Percentiles rank a stretch among this genome's conserved stretches.
Evolutionary conservation across 2,329 filamentous ascomycete species (phyloP).

Genomic region (Calonectria naviculata): DNA sequence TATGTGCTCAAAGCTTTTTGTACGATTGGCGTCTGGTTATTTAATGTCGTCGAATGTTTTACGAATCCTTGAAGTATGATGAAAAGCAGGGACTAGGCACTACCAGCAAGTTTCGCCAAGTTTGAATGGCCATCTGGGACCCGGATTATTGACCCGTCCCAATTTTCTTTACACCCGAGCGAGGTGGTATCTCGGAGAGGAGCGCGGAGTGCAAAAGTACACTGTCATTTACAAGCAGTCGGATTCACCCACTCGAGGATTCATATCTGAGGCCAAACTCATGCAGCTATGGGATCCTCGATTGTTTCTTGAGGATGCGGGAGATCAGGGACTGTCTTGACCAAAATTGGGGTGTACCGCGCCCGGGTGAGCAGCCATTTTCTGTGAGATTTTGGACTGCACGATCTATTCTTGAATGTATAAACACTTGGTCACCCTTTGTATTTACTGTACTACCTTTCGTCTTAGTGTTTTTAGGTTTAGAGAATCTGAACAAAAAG

Average conservation of each 20-base stretch:
- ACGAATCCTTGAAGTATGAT: not conserved
- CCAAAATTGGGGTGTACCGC: not conserved
- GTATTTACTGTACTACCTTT: constrained; percentile 24
- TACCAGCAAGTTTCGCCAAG: not conserved
- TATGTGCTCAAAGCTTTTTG: not conserved
- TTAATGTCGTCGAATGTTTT: constrained; percentile 21
- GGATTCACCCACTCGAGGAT: not conserved
- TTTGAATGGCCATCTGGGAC: not conserved
- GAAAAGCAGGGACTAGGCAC: not conserved
- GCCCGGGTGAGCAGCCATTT: not conserved
- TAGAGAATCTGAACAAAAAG: constrained; percentile 25
- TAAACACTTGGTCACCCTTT: constrained; percentile 26
- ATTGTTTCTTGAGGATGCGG: not conserved
- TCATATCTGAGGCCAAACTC: not conserved
- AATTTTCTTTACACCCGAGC: not conserved
- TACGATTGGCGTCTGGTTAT: constrained; percentile 33
- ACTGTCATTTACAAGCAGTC: not conserved
- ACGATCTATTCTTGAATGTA: constrained; percentile 21
- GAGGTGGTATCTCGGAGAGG: not conserved
- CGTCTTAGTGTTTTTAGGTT: constrained; percentile 7
- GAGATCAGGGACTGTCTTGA: not conserved
- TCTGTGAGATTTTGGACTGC: not conserved
- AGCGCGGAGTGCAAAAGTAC: not conserved
- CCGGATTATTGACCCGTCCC: not conserved
- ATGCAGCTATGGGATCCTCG: not conserved